phyloP scores from a whole-genome alignment of 1,284 basidiomycete species.

The Grifola frondosa region DNA sequence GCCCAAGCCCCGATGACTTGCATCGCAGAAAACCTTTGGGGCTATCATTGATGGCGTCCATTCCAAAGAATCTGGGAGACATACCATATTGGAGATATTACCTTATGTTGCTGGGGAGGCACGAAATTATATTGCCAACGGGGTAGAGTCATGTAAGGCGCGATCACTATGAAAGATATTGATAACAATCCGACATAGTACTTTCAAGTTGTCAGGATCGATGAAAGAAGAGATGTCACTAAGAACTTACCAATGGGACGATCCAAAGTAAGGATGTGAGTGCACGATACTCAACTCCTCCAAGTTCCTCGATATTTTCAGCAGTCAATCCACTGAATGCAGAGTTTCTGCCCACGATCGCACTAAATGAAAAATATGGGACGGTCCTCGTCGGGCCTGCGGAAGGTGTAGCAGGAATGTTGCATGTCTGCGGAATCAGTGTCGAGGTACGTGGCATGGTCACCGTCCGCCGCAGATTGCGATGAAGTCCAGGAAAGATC shows the following conservation, averaged over 20 bases:
- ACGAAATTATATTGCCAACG: constrained; percentile 32
- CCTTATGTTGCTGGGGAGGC: constrained; percentile 33
- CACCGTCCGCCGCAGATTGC: constrained; percentile 57
- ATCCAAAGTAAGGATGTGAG: constrained; percentile 74
- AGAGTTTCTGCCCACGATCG: constrained; percentile 85
- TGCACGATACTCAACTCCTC: constrained; percentile 94
- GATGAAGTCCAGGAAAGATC: constrained; percentile 58
- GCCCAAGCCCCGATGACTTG: constrained; percentile 61
- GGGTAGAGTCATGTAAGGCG: constrained; percentile 45
- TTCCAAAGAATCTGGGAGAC: no score
- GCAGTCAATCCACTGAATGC: constrained; percentile 79
- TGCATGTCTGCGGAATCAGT: constrained; percentile 42
- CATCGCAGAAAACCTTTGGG: constrained; percentile 55
- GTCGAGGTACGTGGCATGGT: constrained; percentile 78
- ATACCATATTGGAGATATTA: constrained; percentile 44
- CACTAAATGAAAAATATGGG: constrained; percentile 86
- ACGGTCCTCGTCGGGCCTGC: constrained; percentile 52
- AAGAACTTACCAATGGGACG: constrained; percentile 29
- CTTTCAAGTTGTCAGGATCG: constrained; percentile 13
- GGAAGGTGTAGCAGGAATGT: constrained; percentile 14
- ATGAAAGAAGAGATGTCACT: not conserved
- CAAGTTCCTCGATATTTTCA: constrained; percentile 88
- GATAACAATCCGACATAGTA: constrained; percentile 60
- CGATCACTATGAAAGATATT: constrained; percentile 56
- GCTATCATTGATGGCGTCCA: not conserved